A percentile compares a stretch with the other conserved stretches of the same genome.
These are phyloP conservation scores for Eucalyptus erythrocorys DNA, from an alignment of 345 rosid species.

Conservation along the genomic window DNA sequence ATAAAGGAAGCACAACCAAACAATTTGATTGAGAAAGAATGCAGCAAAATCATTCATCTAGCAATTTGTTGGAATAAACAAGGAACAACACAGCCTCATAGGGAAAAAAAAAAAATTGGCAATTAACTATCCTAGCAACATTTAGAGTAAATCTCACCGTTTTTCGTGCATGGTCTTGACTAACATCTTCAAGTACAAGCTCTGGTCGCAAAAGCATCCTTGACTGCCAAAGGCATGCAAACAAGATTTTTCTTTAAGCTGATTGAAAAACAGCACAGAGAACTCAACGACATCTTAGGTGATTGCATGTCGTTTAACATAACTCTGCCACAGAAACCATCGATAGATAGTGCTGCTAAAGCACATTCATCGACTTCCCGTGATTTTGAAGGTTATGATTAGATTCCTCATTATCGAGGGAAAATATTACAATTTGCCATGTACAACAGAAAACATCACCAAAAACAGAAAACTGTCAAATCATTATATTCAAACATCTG, in stretches of 20 bases:
- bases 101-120: background rate
- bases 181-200: slow-evolving; percentile 84
- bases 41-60: background rate
- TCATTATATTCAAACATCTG: background rate
- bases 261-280: background rate
- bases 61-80: background rate
- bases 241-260: background rate
- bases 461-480: background rate
- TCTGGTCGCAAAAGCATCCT: slow-evolving; percentile 85
- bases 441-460: background rate
- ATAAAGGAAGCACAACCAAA: background rate
- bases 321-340: background rate
- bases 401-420: background rate
- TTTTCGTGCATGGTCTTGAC: slow-evolving; percentile 91
- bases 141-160: slow-evolving; percentile 26
- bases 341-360: background rate
- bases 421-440: background rate
- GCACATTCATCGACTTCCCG: background rate
- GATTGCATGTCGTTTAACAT: background rate
- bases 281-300: background rate
- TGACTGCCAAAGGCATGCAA: slow-evolving; percentile 29
- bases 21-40: background rate
- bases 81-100: background rate
- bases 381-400: background rate
- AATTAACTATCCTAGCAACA: background rate